A percentile compares a stretch with the other conserved stretches of the same genome.
Evolutionary conservation across 352 stramenopile species (phyloP).

Genomic region (Phytophthora lateralis): DNA sequence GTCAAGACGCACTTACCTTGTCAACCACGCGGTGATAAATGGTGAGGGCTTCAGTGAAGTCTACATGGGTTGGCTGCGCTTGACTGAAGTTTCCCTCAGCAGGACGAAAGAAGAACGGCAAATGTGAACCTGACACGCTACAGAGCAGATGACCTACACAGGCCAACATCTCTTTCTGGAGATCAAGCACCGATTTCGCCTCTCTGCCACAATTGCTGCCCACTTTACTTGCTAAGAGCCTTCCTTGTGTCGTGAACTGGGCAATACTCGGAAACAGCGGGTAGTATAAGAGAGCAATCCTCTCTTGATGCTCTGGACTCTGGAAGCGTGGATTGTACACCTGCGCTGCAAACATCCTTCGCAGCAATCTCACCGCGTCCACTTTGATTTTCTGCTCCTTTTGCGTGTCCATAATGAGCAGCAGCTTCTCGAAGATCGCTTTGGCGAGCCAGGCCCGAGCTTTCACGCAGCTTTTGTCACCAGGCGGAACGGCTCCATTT

Average conservation of each 20-base stretch:
- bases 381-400: conserved; percentile 65
- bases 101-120: conserved; percentile 54
- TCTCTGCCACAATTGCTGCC: not conserved
- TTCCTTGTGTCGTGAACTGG: conserved; percentile 55
- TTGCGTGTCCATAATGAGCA: conserved; percentile 60
- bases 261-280: conserved; percentile 51
- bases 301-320: conserved; percentile 51
- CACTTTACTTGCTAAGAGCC: conserved; percentile 38
- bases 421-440: conserved; percentile 54
- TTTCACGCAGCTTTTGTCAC: conserved; percentile 4
- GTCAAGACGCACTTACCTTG: conserved; percentile 30
- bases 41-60: conserved; percentile 47
- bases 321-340: conserved; percentile 58
- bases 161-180: conserved; percentile 68
- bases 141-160: conserved; percentile 67
- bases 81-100: not conserved
- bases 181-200: conserved; percentile 26
- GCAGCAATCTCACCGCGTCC: conserved; percentile 55
- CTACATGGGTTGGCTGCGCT: conserved; percentile 20
- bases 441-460: conserved; percentile 58
- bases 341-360: conserved; percentile 69
- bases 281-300: conserved; percentile 67
- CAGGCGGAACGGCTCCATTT: conserved; percentile 39
- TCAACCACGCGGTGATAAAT: conserved; percentile 54
- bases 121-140: conserved; percentile 50